These are phyloP conservation scores for Diaporthe nobilis DNA, from an alignment of 2,329 filamentous ascomycete genomes.

Conservation along the genomic window DNA sequence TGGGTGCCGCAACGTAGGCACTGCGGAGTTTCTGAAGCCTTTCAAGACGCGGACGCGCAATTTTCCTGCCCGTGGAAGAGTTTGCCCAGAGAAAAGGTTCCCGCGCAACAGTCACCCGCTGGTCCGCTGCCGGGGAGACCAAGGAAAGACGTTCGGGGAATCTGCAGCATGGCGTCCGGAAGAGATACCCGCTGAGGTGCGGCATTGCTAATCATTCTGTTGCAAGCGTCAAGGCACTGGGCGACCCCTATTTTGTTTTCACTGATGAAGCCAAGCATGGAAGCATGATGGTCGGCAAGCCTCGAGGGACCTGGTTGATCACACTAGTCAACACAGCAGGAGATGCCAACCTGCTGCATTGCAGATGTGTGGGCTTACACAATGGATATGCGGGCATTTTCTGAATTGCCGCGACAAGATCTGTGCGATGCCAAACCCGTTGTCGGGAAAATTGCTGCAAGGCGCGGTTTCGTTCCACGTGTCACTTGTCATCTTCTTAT, in stretches of 20 bases:
- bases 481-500: conserved; percentile 38
- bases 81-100: conserved; percentile 14
- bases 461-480: conserved; percentile 29
- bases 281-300: not conserved
- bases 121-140: conserved; percentile 20
- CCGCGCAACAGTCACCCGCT: conserved; percentile 15
- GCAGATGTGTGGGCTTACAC: conserved; percentile 22
- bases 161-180: conserved; percentile 15
- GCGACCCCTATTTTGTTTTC: conserved; percentile 14
- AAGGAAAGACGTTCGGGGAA: conserved; percentile 29
- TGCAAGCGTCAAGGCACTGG: conserved; percentile 13
- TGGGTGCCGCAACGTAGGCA: not conserved
- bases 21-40: conserved; percentile 7
- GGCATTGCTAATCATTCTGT: conserved; percentile 32
- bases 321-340: not conserved
- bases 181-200: conserved; percentile 19
- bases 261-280: conserved; percentile 13
- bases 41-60: not conserved
- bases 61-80: conserved; percentile 11
- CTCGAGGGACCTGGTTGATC: not conserved
- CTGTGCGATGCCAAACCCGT: conserved; percentile 34
- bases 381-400: conserved; percentile 27
- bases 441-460: conserved; percentile 31
- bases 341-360: not conserved
- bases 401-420: conserved; percentile 41